These are phyloP conservation scores for Tetrapisispora phaffii DNA, from an alignment of 805 yeast genomes.

Conservation along the genomic window DNA sequence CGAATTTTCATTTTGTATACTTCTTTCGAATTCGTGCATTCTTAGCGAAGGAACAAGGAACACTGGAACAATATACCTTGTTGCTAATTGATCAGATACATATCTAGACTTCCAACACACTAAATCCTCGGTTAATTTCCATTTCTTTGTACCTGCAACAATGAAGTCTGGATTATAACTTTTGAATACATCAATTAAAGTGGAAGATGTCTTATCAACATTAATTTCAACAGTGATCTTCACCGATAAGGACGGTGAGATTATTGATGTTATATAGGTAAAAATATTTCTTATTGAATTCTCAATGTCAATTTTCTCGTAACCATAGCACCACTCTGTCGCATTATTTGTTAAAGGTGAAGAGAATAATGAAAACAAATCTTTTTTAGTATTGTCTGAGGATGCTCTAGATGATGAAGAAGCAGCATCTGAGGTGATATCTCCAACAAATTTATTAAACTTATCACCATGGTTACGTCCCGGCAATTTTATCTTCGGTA, in stretches of 20 bases:
- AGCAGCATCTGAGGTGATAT: background rate
- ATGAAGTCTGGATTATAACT: conserved; percentile 28
- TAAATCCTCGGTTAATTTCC: conserved; percentile 15
- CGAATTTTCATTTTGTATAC: conserved; percentile 9
- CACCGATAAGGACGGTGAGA: conserved; percentile 10
- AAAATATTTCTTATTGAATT: conserved; percentile 16
- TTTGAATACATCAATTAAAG: conserved; percentile 23
- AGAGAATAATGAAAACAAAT: background rate
- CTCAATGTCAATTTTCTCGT: conserved; percentile 18
- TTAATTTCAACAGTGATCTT: conserved; percentile 28
- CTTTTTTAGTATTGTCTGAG: background rate
- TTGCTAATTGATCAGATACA: conserved; percentile 21
- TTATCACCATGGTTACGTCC: background rate
- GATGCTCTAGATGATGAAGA: background rate
- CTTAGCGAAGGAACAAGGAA: conserved; percentile 22
- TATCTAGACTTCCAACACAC: conserved; percentile 21
- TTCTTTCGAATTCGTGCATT: conserved; percentile 22
- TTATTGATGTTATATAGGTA: conserved; percentile 14
- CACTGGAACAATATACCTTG: conserved; percentile 23
- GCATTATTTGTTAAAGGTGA: background rate
- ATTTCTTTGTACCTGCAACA: conserved; percentile 19
- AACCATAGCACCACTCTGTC: conserved; percentile 27
- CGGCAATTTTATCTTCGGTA: conserved; percentile 11
- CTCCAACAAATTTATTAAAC: conserved; percentile 1
- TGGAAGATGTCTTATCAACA: conserved; percentile 21